Conservation (phyloP, 2,329 filamentous ascomycete species). For the Colletotrichum chrysophilum region DNA sequence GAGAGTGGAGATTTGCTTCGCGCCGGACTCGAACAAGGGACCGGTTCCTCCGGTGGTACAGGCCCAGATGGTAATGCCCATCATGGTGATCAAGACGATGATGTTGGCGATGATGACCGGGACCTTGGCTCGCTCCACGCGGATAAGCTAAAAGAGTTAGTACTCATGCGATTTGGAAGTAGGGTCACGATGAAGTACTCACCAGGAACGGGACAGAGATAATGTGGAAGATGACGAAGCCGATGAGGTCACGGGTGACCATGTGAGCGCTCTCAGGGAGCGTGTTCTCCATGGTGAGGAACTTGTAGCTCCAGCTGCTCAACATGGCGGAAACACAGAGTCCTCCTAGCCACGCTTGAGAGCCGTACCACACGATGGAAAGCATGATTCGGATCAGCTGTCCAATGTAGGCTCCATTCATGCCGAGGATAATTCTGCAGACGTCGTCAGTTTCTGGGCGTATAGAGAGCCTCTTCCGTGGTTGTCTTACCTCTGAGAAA, state of each 20-base stretch:
- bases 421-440: constrained; percentile 29
- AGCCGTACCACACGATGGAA: constrained; percentile 42
- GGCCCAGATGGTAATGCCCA: constrained; percentile 54
- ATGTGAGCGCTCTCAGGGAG: constrained; percentile 42
- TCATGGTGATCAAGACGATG: constrained; percentile 50
- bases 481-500: constrained; percentile 38
- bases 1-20: constrained; percentile 19
- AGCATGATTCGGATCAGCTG: constrained; percentile 45
- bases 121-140: constrained; percentile 52
- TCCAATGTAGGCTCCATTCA: constrained; percentile 42
- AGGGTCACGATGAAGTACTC: no score
- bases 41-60: constrained; percentile 47
- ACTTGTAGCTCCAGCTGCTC: constrained; percentile 51
- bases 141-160: constrained; percentile 35
- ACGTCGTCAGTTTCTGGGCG: background rate
- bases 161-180: no score
- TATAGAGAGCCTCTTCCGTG: fast-evolving
- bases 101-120: constrained; percentile 48
- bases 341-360: constrained; percentile 34
- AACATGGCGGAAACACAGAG: constrained; percentile 37
- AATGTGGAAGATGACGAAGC: constrained; percentile 57
- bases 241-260: constrained; percentile 49
- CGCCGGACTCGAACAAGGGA: constrained; percentile 40
- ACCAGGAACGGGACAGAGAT: constrained; percentile 52
- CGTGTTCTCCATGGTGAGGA: constrained; percentile 47